Conservation (phyloP, 2,329 filamentous ascomycete species). For the Dichotomopilus funicola region DNA sequence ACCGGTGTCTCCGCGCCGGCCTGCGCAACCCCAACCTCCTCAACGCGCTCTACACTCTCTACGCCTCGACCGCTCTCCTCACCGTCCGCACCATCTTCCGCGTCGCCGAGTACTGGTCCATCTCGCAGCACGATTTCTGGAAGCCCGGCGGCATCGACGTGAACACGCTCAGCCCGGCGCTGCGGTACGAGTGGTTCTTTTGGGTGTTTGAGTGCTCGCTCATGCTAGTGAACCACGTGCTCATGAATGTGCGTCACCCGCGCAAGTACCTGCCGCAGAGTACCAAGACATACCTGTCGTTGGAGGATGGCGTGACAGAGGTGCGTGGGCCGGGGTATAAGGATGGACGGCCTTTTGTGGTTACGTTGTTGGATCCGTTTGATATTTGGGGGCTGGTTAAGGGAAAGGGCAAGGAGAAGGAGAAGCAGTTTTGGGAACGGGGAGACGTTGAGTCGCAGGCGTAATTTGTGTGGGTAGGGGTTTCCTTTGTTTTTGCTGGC, state of each 20-base stretch:
- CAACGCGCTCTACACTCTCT: slow-evolving; percentile 42
- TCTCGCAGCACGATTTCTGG: slow-evolving; percentile 36
- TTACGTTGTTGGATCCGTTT: slow-evolving; percentile 35
- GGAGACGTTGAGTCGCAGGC: not conserved
- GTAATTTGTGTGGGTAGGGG: not conserved
- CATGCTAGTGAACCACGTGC: slow-evolving; percentile 44
- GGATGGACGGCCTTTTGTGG: slow-evolving; percentile 38
- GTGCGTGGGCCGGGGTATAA: slow-evolving; percentile 43
- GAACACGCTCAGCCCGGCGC: slow-evolving; percentile 38
- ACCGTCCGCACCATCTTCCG: slow-evolving; percentile 52
- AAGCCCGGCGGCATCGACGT: slow-evolving; percentile 39
- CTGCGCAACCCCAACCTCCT: slow-evolving; percentile 30
- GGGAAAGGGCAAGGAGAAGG: slow-evolving; percentile 20
- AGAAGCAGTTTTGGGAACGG: slow-evolving; percentile 24
- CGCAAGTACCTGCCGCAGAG: slow-evolving; percentile 43
- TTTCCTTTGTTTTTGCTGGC: not conserved
- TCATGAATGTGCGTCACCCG: slow-evolving; percentile 46
- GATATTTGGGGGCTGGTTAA: slow-evolving; percentile 22
- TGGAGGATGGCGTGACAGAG: slow-evolving; percentile 47
- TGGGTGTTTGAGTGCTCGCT: slow-evolving; percentile 50
- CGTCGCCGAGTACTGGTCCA: slow-evolving; percentile 50
- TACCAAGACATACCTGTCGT: slow-evolving; percentile 43
- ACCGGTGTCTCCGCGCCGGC: slow-evolving; percentile 33
- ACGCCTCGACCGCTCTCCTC: slow-evolving; percentile 42
- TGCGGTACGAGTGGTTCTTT: slow-evolving; percentile 55